These are phyloP conservation scores for Leccinum aurantiacum DNA, from an alignment of 768 basidiomycete genomes.

Conservation along the genomic window DNA sequence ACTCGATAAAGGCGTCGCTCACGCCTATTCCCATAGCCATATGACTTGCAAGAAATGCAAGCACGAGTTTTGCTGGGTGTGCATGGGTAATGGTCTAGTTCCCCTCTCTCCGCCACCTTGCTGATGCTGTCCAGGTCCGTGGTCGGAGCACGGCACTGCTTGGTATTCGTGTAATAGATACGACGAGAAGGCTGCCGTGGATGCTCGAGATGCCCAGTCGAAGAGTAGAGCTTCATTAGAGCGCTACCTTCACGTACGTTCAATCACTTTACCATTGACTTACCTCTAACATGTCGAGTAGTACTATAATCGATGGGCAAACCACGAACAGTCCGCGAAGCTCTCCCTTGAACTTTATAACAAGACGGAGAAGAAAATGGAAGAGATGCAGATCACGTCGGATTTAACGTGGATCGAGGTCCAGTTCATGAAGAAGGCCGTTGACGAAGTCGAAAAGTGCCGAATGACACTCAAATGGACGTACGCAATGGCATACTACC, in stretches of 20 bases:
- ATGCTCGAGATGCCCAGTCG: conserved; percentile 90
- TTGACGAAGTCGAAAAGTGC: conserved; percentile 87
- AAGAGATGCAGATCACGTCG: conserved; percentile 95
- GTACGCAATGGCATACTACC: conserved; percentile 98
- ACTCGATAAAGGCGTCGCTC: conserved; percentile 34
- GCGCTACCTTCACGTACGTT: conserved; percentile 89
- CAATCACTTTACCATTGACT: background rate
- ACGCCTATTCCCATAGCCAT: conserved; percentile 57
- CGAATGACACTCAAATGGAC: conserved; percentile 98
- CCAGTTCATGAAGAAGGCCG: conserved; percentile 98
- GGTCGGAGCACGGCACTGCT: conserved; percentile 94
- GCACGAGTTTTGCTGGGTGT: conserved; percentile 99
- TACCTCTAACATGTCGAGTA: conserved; percentile 31
- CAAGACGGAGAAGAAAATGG: conserved; percentile 99
- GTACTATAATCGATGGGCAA: conserved; percentile 99
- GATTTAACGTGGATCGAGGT: conserved; percentile 97
- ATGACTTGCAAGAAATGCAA: conserved; percentile 99
- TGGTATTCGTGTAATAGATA: conserved; percentile 99
- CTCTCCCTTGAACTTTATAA: conserved; percentile 88
- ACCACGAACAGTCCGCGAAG: conserved; percentile 99
- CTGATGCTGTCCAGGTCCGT: conserved; percentile 64
- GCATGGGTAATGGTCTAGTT: conserved; percentile 70
- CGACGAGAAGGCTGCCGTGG: conserved; percentile 86
- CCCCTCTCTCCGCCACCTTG: conserved; percentile 4
- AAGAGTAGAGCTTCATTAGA: conserved; percentile 88